Percentiles rank a stretch among this genome's conserved stretches.
Conservation (phyloP, 495 filamentous ascomycete species). For the Annulohypoxylon maeteangense region DNA sequence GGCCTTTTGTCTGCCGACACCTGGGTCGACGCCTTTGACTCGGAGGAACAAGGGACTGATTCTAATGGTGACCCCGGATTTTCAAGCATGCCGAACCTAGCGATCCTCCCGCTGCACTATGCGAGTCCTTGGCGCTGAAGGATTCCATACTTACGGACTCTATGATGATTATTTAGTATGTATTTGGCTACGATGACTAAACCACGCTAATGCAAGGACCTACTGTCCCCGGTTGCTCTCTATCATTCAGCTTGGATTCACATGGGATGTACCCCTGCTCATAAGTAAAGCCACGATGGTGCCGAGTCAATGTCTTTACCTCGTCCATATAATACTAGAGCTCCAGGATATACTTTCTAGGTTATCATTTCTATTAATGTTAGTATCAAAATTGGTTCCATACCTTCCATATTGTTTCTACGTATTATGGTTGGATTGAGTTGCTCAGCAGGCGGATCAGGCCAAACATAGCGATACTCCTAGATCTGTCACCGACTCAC, state of each 20-base stretch:
- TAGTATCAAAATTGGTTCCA: background rate
- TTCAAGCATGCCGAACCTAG: background rate
- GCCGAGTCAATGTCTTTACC: background rate
- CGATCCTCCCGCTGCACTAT: background rate
- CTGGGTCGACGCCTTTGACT: background rate
- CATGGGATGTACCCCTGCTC: background rate
- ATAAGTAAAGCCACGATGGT: background rate
- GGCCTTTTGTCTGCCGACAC: background rate
- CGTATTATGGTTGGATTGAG: background rate
- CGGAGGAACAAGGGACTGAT: background rate
- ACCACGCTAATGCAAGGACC: slow-evolving; percentile 11
- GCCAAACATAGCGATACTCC: background rate
- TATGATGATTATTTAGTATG: too few relatives aligned
- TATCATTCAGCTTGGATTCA: slow-evolving; percentile 8
- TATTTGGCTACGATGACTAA: background rate
- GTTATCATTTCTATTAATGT: background rate
- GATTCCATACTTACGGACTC: background rate
- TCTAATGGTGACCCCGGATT: slow-evolving; percentile 1
- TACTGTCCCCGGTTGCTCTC: background rate
- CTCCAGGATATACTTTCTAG: background rate
- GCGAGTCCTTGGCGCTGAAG: slow-evolving; percentile 2
- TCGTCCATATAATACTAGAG: background rate
- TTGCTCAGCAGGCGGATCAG: background rate
- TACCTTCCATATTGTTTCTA: background rate
- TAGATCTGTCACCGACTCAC: background rate